Conservation (phyloP, 2,329 filamentous ascomycete species). For the Penicillium hordei region DNA sequence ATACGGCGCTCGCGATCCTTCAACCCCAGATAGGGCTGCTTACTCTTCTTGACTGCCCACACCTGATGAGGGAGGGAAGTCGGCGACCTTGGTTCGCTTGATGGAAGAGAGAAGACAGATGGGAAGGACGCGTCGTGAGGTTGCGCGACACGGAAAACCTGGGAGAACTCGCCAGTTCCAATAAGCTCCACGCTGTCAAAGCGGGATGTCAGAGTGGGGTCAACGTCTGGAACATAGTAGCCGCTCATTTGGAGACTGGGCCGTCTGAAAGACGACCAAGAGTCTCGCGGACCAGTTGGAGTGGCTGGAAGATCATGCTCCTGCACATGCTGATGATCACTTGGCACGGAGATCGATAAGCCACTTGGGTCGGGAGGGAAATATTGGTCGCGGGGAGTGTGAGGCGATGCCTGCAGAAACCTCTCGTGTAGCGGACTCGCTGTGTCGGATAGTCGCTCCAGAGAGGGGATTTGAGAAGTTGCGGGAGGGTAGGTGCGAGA, state of each 20-base stretch:
- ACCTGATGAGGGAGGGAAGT: constrained; percentile 60
- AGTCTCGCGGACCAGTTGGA: constrained; percentile 67
- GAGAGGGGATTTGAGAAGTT: constrained; percentile 34
- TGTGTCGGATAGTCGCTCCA: constrained; percentile 37
- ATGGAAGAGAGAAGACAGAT: constrained; percentile 49
- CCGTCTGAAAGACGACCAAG: constrained; percentile 58
- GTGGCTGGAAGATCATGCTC: constrained; percentile 68
- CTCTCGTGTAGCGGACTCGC: constrained; percentile 55
- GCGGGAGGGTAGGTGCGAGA: constrained; percentile 38
- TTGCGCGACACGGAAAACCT: constrained; percentile 76
- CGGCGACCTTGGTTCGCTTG: constrained; percentile 52
- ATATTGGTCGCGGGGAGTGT: constrained; percentile 74
- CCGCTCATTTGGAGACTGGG: constrained; percentile 69
- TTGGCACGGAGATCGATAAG: constrained; percentile 73
- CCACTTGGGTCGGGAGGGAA: constrained; percentile 77
- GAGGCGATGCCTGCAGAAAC: constrained; percentile 61
- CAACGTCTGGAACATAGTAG: constrained; percentile 70
- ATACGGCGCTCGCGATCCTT: constrained; percentile 81
- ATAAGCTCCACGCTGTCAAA: constrained; percentile 80
- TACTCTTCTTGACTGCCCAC: constrained; percentile 92
- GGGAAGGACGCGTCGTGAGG: constrained; percentile 39
- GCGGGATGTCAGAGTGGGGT: constrained; percentile 68
- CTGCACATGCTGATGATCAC: constrained; percentile 42
- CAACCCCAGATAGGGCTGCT: constrained; percentile 72
- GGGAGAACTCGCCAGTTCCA: constrained; percentile 89